A percentile compares a stretch with the other conserved stretches of the same genome.
phyloP scores from a whole-genome alignment of 257 asterid genomes.

The Salvia hispanica region DNA sequence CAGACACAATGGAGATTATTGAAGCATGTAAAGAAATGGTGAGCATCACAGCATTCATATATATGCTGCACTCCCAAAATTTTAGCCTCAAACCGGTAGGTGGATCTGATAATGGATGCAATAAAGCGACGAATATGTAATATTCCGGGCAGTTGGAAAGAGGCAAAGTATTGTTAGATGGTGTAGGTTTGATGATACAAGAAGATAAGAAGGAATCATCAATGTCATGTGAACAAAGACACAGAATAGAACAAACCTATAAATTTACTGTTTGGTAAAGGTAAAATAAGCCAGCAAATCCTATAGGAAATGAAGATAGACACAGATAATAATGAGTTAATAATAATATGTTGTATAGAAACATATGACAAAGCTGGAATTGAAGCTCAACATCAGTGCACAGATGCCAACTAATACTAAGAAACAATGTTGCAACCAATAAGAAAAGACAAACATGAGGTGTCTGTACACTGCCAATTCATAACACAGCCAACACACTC shows the following conservation, averaged over 20 bases:
- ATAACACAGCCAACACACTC: slow-evolving; percentile 65
- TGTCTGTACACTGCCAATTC: slow-evolving; percentile 35
- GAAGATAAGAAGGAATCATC: slow-evolving; percentile 4
- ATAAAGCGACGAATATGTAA: background rate
- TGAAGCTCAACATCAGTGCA: slow-evolving; percentile 25
- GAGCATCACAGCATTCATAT: background rate
- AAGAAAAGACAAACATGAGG: slow-evolving; percentile 14
- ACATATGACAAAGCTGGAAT: slow-evolving; percentile 18
- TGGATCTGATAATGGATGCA: background rate
- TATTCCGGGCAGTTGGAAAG: background rate
- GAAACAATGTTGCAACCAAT: slow-evolving; percentile 22
- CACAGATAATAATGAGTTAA: slow-evolving; percentile 3
- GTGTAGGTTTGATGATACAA: background rate
- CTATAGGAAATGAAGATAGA: background rate
- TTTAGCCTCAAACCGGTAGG: background rate
- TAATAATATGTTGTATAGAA: slow-evolving; percentile 8
- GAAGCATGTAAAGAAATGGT: background rate
- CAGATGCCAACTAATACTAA: slow-evolving; percentile 30
- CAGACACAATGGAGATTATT: background rate
- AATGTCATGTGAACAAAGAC: slow-evolving; percentile 21
- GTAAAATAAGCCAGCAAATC: slow-evolving; percentile 25
- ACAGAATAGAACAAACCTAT: slow-evolving; percentile 35
- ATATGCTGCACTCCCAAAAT: background rate
- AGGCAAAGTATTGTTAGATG: background rate
- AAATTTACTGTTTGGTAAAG: slow-evolving; percentile 22